Evolutionary conservation across 495 filamentous ascomycete species (phyloP).

Genomic region (Cenococcum geophilum): DNA sequence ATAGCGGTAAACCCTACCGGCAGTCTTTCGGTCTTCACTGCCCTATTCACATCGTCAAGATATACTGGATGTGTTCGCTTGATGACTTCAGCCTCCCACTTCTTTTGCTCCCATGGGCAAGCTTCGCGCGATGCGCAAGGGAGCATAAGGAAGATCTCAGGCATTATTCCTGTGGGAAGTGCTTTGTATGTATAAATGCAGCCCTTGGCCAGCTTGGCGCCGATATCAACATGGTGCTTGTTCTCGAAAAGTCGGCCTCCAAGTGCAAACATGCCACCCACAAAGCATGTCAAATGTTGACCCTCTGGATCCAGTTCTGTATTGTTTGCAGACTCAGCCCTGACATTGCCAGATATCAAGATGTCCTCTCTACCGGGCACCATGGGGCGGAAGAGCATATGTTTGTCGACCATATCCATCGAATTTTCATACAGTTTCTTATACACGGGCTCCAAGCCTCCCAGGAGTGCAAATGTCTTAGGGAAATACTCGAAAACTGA

Average conservation of each 20-base stretch:
- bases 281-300: slow-evolving; percentile 58
- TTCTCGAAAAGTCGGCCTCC: slow-evolving; percentile 55
- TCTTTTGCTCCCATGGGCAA: slow-evolving; percentile 21
- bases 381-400: slow-evolving; percentile 40
- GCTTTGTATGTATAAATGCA: slow-evolving; percentile 56
- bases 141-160: slow-evolving; percentile 51
- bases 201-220: slow-evolving; percentile 51
- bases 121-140: slow-evolving; percentile 39
- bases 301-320: slow-evolving; percentile 37
- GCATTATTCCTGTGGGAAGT: slow-evolving; percentile 56
- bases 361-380: slow-evolving; percentile 35
- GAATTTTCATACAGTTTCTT: slow-evolving; percentile 27
- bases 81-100: slow-evolving; percentile 51
- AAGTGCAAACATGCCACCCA: slow-evolving; percentile 56
- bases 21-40: slow-evolving; percentile 41
- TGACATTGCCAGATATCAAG: slow-evolving; percentile 35
- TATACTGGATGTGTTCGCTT: slow-evolving; percentile 42
- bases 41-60: slow-evolving; percentile 19
- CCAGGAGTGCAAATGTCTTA: slow-evolving; percentile 46
- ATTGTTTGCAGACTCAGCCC: slow-evolving; percentile 11
- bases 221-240: slow-evolving; percentile 49
- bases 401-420: slow-evolving; percentile 34
- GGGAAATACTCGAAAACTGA: slow-evolving; percentile 41
- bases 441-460: slow-evolving; percentile 31
- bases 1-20: slow-evolving; percentile 55